These are phyloP conservation scores for Phaeosphaeriaceae sp. DNA, from an alignment of 2,329 filamentous ascomycete species.

Conservation along the genomic window DNA sequence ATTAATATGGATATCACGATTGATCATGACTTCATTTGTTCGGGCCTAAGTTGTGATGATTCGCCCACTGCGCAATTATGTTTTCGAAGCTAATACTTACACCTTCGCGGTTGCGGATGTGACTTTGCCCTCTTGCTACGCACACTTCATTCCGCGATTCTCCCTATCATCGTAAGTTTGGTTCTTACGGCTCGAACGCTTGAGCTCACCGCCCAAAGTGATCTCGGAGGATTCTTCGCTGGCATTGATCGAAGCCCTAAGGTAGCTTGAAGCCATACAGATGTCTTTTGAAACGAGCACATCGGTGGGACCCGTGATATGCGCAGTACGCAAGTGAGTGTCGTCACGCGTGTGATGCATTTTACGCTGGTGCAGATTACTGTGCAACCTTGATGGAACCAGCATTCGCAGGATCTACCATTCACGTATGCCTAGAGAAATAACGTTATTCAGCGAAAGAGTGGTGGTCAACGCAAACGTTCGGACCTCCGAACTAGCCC, in stretches of 20 bases:
- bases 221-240: slow-evolving; percentile 14
- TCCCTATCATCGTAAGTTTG: slow-evolving; percentile 7
- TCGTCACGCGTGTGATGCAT: too few relatives aligned
- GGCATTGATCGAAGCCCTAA: slow-evolving; percentile 7
- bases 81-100: too few relatives aligned
- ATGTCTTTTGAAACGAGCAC: slow-evolving; percentile 8
- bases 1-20: not conserved
- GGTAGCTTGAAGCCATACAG: slow-evolving; percentile 13
- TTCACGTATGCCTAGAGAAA: not conserved
- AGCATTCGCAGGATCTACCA: not conserved
- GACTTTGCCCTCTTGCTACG: not conserved
- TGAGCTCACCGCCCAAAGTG: slow-evolving; percentile 13
- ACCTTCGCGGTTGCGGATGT: too few relatives aligned
- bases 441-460: not conserved
- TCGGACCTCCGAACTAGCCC: slow-evolving; percentile 5
- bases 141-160: slow-evolving; percentile 8
- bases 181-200: not conserved
- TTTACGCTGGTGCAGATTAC: too few relatives aligned
- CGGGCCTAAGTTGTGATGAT: not conserved
- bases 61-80: too few relatives aligned
- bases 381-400: too few relatives aligned
- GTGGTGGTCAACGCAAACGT: not conserved
- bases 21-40: not conserved
- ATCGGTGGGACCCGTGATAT: too few relatives aligned
- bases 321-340: too few relatives aligned